Conservation (phyloP, 75 land plant genomes). For the Larix kaempferi region DNA sequence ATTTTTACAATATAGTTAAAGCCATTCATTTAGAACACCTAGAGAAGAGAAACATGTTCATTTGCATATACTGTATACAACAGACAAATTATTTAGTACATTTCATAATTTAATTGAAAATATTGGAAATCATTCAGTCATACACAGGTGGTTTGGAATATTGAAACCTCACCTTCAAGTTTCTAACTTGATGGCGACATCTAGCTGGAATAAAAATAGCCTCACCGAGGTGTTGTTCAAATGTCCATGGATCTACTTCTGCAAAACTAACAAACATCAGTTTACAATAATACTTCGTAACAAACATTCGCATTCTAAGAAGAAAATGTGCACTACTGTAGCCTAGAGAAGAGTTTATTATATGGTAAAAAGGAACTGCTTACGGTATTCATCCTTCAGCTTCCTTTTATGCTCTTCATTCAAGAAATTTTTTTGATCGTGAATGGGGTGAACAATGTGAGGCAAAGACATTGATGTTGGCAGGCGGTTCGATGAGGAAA, state of each 20-base stretch:
- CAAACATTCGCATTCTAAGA: neutral
- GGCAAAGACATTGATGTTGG: neutral
- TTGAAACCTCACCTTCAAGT: conserved; percentile 63
- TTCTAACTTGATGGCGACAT: conserved; percentile 86
- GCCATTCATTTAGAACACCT: neutral
- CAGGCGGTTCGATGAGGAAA: too few species aligned
- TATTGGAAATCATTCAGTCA: neutral
- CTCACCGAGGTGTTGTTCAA: conserved; percentile 81
- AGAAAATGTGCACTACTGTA: neutral
- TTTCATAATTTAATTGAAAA: neutral
- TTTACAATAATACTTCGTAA: neutral
- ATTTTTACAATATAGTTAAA: neutral
- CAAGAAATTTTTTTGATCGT: conserved; percentile 68
- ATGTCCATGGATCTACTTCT: conserved; percentile 94
- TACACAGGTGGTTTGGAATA: neutral
- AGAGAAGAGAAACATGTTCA: neutral
- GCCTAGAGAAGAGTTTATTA: neutral
- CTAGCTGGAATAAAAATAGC: conserved; percentile 97
- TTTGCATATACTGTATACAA: neutral
- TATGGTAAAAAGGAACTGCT: neutral
- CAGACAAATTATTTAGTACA: neutral
- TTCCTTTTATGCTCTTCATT: conserved; percentile 57
- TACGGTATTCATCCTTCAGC: conserved; percentile 21
- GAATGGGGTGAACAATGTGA: conserved; percentile 72
- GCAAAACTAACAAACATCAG: conserved; percentile 6